Conservation (phyloP, 495 filamentous ascomycete genomes). For the Aspergillus biplanus region DNA sequence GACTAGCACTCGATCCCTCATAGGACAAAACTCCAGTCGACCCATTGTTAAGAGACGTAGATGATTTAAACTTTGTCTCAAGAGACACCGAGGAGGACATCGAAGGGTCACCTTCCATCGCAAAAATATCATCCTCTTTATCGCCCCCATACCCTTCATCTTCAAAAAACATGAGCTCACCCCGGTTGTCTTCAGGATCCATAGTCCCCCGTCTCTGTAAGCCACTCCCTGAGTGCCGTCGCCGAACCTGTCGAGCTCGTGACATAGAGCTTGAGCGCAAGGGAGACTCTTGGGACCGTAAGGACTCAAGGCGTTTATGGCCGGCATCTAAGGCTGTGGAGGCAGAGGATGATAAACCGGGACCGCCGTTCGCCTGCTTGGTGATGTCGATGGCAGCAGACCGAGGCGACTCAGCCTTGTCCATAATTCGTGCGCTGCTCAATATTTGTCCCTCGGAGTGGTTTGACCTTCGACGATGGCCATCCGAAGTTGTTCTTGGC, state of each 20-base stretch:
- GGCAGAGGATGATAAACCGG: constrained; percentile 47
- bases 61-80: constrained; percentile 10
- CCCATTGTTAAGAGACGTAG: constrained; percentile 11
- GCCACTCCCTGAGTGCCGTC: constrained; percentile 81
- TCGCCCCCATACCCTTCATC: constrained; percentile 85
- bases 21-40: not conserved
- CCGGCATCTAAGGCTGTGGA: constrained; percentile 45
- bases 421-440: constrained; percentile 27
- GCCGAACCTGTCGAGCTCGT: constrained; percentile 38
- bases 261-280: constrained; percentile 40
- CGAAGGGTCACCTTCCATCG: constrained; percentile 65
- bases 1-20: not conserved
- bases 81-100: constrained; percentile 20
- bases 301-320: constrained; percentile 39
- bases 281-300: constrained; percentile 34
- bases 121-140: constrained; percentile 72
- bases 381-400: constrained; percentile 39
- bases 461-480: constrained; percentile 36
- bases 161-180: constrained; percentile 81
- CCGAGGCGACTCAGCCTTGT: constrained; percentile 23
- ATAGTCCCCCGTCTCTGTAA: constrained; percentile 66
- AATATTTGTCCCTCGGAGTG: constrained; percentile 38
- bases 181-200: constrained; percentile 57
- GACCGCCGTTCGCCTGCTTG: constrained; percentile 28
- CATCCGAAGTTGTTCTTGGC: constrained; percentile 45